Percentiles rank a stretch among this genome's conserved stretches.
These are phyloP conservation scores for Cladosporium austrohemisphaericum DNA, from an alignment of 2,329 filamentous ascomycete species.

Conservation along the genomic window DNA sequence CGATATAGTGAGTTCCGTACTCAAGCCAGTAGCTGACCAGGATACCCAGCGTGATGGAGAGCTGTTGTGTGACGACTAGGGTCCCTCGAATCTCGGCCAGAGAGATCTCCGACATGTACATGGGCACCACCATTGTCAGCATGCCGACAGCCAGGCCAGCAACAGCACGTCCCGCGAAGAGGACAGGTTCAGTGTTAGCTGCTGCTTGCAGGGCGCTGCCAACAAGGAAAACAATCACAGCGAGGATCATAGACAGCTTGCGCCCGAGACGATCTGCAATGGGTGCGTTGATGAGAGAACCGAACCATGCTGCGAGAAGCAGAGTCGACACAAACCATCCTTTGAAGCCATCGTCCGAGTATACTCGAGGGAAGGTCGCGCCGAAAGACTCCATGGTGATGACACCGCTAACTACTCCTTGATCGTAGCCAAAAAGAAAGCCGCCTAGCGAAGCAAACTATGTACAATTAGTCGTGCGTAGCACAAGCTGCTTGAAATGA, in stretches of 20 bases:
- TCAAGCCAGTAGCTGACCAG: constrained; percentile 52
- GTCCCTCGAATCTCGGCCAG: constrained; percentile 26
- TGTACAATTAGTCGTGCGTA: background rate
- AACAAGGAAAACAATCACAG: constrained; percentile 41
- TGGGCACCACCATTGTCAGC: constrained; percentile 48
- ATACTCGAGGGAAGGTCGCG: background rate
- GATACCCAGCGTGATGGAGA: constrained; percentile 38
- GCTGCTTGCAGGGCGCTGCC: constrained; percentile 41
- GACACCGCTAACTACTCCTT: constrained; percentile 5
- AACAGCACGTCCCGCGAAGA: constrained; percentile 27
- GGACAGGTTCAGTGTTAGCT: constrained; percentile 33
- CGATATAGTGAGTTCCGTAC: constrained; percentile 41
- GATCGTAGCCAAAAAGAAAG: constrained; percentile 10
- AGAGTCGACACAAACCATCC: constrained; percentile 9
- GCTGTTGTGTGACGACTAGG: constrained; percentile 3
- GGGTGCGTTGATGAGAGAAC: constrained; percentile 40
- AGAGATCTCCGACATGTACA: constrained; percentile 55
- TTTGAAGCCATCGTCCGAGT: constrained; percentile 1
- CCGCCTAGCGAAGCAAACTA: constrained; percentile 7
- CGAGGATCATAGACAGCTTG: constrained; percentile 39
- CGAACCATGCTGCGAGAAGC: constrained; percentile 27
- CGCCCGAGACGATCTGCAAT: constrained; percentile 41
- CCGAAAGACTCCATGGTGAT: constrained; percentile 12
- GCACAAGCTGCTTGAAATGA: background rate
- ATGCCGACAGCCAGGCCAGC: constrained; percentile 31